phyloP scores from a whole-genome alignment of 345 rosid genomes.

The Gossypium sturtianum region DNA sequence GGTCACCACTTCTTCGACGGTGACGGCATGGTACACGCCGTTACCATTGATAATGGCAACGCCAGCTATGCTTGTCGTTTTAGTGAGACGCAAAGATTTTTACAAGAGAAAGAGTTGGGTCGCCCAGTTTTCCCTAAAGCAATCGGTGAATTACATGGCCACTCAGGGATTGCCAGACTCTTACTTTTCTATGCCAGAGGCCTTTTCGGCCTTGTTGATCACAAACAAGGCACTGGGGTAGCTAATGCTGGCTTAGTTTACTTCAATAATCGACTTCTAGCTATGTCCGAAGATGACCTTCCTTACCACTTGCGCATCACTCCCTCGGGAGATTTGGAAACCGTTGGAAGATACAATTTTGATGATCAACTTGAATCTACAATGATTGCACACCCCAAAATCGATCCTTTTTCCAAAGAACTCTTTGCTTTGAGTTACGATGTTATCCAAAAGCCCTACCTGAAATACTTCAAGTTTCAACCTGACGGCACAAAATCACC shows the following conservation, averaged over 20 bases:
- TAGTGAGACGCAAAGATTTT: slow-evolving; percentile 58
- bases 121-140: slow-evolving; percentile 82
- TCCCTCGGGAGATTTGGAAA: slow-evolving; percentile 63
- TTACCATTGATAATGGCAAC: slow-evolving; percentile 44
- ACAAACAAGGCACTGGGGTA: slow-evolving; percentile 66
- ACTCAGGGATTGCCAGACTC: slow-evolving; percentile 66
- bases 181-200: slow-evolving; percentile 71
- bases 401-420: slow-evolving; percentile 70
- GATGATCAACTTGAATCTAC: slow-evolving; percentile 53
- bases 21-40: slow-evolving; percentile 95
- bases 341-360: slow-evolving; percentile 67
- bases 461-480: slow-evolving; percentile 65
- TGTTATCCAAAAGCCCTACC: slow-evolving; percentile 69
- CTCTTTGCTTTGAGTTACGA: slow-evolving; percentile 81
- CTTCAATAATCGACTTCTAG: slow-evolving; percentile 64
- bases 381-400: slow-evolving; percentile 94
- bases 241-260: slow-evolving; percentile 91
- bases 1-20: slow-evolving; percentile 97
- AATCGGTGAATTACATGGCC: slow-evolving; percentile 87
- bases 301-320: slow-evolving; percentile 78
- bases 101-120: slow-evolving; percentile 46
- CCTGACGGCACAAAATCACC: slow-evolving; percentile 63
- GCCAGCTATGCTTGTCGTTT: slow-evolving; percentile 89
- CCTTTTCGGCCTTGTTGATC: slow-evolving; percentile 60
- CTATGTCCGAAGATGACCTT: slow-evolving; percentile 92